Percentiles rank a stretch among this genome's conserved stretches.
phyloP scores from a whole-genome alignment of 306 rosid species.

The Corylus heterophylla region DNA sequence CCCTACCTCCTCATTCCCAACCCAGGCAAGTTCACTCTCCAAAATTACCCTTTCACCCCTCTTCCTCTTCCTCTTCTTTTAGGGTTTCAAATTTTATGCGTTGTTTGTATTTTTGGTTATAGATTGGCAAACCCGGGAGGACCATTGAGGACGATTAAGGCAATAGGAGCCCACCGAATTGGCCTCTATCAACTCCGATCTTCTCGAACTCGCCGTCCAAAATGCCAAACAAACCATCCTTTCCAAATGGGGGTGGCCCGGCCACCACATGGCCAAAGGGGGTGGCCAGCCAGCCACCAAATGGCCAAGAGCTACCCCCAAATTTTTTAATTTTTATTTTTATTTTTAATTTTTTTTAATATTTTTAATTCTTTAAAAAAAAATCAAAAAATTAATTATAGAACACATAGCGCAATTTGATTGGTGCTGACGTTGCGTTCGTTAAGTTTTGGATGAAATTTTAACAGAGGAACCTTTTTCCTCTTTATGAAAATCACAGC shows the following conservation, averaged over 20 bases:
- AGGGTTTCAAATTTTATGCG: slow-evolving; percentile 1
- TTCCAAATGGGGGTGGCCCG: slow-evolving; percentile 2
- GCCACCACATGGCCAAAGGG: too few species aligned
- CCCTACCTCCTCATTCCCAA: slow-evolving; percentile 42
- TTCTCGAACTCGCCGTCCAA: slow-evolving; percentile 68
- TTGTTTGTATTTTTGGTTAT: neutral
- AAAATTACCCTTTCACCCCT: neutral
- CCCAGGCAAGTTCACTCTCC: slow-evolving; percentile 41
- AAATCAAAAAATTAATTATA: too few species aligned
- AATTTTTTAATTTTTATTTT: too few species aligned
- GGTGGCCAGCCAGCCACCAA: too few species aligned
- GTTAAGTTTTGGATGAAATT: too few species aligned
- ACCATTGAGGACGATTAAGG: slow-evolving; percentile 82
- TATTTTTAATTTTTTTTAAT: too few species aligned
- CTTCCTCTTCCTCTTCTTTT: slow-evolving; percentile 3
- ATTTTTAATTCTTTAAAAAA: too few species aligned
- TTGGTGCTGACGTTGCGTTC: too few species aligned
- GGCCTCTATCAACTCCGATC: slow-evolving; percentile 61
- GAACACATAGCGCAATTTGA: too few species aligned
- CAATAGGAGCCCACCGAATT: slow-evolving; percentile 78
- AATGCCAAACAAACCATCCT: slow-evolving; percentile 66
- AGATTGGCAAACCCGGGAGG: slow-evolving; percentile 98
- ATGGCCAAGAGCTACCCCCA: too few species aligned
- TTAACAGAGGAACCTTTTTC: too few species aligned
- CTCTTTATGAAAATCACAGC: too few species aligned